phyloP scores from a whole-genome alignment of 1,139 yeast genomes.

The Debaryomyces robertsiae region DNA sequence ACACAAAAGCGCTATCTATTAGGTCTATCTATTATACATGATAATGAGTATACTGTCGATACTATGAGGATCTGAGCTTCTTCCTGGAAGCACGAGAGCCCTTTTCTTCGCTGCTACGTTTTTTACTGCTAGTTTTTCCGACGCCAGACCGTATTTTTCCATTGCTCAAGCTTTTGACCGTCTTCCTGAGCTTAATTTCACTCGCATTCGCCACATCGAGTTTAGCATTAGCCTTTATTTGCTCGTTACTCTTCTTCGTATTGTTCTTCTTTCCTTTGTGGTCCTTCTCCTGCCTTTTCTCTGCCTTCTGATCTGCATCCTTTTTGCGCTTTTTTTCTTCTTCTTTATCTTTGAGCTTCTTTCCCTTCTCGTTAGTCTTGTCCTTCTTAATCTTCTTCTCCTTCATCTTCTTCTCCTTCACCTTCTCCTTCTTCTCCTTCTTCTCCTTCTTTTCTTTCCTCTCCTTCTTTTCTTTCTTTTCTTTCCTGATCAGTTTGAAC shows the following conservation, averaged over 20 bases:
- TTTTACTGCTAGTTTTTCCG: constrained; percentile 14
- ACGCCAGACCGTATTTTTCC: constrained; percentile 15
- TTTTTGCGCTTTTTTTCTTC: constrained; percentile 19
- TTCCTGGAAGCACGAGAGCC: neutral
- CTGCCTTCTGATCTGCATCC: constrained; percentile 16
- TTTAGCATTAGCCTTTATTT: constrained; percentile 16
- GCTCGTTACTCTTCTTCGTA: constrained; percentile 17
- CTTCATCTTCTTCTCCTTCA: constrained; percentile 16
- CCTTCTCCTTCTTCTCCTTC: constrained; percentile 20
- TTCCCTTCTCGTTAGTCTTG: constrained; percentile 20
- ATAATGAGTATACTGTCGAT: neutral
- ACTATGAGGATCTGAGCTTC: neutral
- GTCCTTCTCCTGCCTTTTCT: constrained; percentile 17
- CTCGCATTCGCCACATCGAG: no score
- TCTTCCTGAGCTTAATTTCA: constrained; percentile 8
- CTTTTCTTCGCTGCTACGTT: constrained; percentile 13
- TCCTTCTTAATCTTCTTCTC: constrained; percentile 19
- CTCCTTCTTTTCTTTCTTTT: constrained; percentile 23
- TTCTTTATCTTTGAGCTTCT: constrained; percentile 17
- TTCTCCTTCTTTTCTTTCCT: constrained; percentile 23
- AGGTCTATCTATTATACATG: constrained; percentile 3
- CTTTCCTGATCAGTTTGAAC: constrained; percentile 19
- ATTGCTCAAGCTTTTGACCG: neutral
- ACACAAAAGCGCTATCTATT: constrained; percentile 4
- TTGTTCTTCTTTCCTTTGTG: constrained; percentile 20